Evolutionary conservation across 2,329 filamentous ascomycete genomes (phyloP).

Genomic region (Microcyclosporella mali): DNA sequence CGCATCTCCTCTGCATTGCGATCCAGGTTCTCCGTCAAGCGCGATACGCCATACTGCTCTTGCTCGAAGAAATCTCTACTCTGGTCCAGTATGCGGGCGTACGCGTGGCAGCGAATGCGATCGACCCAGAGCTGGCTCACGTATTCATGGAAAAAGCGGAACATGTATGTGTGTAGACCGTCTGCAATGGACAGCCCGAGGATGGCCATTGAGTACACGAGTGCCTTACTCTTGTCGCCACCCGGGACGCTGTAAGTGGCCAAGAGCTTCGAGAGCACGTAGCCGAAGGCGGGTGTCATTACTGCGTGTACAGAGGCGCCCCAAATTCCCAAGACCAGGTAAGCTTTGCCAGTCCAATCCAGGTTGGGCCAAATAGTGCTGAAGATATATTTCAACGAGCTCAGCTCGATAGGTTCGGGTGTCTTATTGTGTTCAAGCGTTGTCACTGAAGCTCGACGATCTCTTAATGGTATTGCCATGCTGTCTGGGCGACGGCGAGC

Average conservation of each 20-base stretch:
- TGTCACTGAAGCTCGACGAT: constrained; percentile 11
- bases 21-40: constrained; percentile 67
- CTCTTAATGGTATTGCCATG: constrained; percentile 13
- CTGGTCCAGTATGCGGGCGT: constrained; percentile 66
- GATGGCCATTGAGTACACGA: constrained; percentile 65
- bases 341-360: constrained; percentile 43
- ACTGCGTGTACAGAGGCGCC: constrained; percentile 59
- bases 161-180: constrained; percentile 57
- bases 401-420: constrained; percentile 5
- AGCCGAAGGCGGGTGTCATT: constrained; percentile 69
- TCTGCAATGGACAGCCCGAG: constrained; percentile 63
- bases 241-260: constrained; percentile 57
- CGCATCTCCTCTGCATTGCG: constrained; percentile 82
- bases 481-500: constrained; percentile 11
- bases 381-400: constrained; percentile 51
- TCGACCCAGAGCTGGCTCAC: constrained; percentile 74
- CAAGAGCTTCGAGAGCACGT: constrained; percentile 66
- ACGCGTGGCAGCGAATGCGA: constrained; percentile 58
- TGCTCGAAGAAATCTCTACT: constrained; percentile 72
- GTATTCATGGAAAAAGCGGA: constrained; percentile 66
- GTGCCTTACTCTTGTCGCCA: constrained; percentile 42
- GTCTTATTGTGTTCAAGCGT: constrained; percentile 6
- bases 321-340: constrained; percentile 56
- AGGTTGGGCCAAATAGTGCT: constrained; percentile 66
- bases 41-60: constrained; percentile 56